Percentiles rank a stretch among this genome's conserved stretches.
Evolutionary conservation across 495 filamentous ascomycete genomes (phyloP).

Genomic region (Penicillium longicatenatum): DNA sequence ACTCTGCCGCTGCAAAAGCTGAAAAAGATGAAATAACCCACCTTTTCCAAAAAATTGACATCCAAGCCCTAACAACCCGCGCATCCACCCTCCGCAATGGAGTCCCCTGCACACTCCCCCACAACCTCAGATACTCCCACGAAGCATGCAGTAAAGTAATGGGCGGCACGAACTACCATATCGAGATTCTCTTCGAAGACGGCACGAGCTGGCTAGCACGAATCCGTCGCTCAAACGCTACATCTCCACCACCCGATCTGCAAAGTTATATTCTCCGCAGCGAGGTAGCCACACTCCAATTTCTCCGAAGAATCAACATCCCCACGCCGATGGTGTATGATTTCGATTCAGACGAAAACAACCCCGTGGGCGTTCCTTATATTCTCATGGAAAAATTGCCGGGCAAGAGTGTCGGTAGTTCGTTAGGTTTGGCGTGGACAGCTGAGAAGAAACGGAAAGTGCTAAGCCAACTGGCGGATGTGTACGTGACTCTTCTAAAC

Average conservation of each 20-base stretch:
- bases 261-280: constrained; percentile 35
- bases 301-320: constrained; percentile 31
- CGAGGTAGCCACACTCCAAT: constrained; percentile 36
- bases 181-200: constrained; percentile 32
- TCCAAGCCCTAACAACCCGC: constrained; percentile 24
- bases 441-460: constrained; percentile 34
- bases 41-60: constrained; percentile 34
- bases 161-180: constrained; percentile 40
- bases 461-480: constrained; percentile 40
- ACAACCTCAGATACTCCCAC: constrained; percentile 30
- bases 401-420: constrained; percentile 37
- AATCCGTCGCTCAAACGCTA: constrained; percentile 31
- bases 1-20: constrained; percentile 25
- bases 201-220: constrained; percentile 29
- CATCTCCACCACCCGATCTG: constrained; percentile 32
- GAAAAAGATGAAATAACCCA: constrained; percentile 28
- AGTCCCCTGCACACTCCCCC: constrained; percentile 24
- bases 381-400: constrained; percentile 48
- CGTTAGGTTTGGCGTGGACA: constrained; percentile 14
- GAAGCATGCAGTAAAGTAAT: constrained; percentile 32
- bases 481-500: constrained; percentile 40
- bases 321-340: constrained; percentile 34
- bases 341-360: constrained; percentile 27
- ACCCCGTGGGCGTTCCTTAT: constrained; percentile 38
- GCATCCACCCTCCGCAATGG: constrained; percentile 27